phyloP scores from a whole-genome alignment of 768 basidiomycete genomes.

The Arthromyces matolae region DNA sequence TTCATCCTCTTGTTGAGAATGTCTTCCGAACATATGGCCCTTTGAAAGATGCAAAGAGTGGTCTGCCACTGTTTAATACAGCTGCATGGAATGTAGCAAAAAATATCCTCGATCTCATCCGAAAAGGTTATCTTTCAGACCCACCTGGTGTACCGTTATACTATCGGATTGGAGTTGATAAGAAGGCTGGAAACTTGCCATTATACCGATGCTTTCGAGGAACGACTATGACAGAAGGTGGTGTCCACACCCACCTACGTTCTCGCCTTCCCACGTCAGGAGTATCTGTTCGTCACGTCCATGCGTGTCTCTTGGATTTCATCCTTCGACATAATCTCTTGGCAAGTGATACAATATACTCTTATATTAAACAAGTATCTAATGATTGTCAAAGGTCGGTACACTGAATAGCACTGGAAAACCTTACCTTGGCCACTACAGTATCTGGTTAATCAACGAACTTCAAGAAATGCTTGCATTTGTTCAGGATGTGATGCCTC shows the following conservation, averaged over 20 bases:
- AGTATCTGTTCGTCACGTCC: slow-evolving; percentile 18
- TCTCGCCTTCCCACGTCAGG: slow-evolving; percentile 19
- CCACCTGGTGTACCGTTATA: slow-evolving; percentile 26
- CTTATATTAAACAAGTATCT: not conserved
- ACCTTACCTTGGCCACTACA: slow-evolving; percentile 16
- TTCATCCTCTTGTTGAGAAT: slow-evolving; percentile 21
- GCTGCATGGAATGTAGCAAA: slow-evolving; percentile 30
- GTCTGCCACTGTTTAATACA: slow-evolving; percentile 26
- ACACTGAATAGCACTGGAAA: slow-evolving; percentile 20
- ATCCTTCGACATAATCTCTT: slow-evolving; percentile 22
- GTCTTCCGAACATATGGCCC: slow-evolving; percentile 31
- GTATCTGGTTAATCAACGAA: slow-evolving; percentile 19
- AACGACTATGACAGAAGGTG: slow-evolving; percentile 32
- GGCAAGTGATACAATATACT: not conserved
- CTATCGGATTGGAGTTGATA: slow-evolving; percentile 13
- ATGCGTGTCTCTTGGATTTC: slow-evolving; percentile 22
- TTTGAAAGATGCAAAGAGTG: slow-evolving; percentile 27
- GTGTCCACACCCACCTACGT: slow-evolving; percentile 29
- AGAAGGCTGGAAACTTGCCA: slow-evolving; percentile 15
- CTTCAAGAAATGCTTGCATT: slow-evolving; percentile 3
- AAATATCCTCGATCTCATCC: slow-evolving; percentile 26
- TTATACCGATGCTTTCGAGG: slow-evolving; percentile 22
- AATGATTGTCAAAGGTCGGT: slow-evolving; percentile 13
- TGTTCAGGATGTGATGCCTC: not conserved
- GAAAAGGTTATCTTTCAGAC: slow-evolving; percentile 24